These are phyloP conservation scores for Dionaea muscipula DNA, from an alignment of 179 eudicot species.

Conservation along the genomic window DNA sequence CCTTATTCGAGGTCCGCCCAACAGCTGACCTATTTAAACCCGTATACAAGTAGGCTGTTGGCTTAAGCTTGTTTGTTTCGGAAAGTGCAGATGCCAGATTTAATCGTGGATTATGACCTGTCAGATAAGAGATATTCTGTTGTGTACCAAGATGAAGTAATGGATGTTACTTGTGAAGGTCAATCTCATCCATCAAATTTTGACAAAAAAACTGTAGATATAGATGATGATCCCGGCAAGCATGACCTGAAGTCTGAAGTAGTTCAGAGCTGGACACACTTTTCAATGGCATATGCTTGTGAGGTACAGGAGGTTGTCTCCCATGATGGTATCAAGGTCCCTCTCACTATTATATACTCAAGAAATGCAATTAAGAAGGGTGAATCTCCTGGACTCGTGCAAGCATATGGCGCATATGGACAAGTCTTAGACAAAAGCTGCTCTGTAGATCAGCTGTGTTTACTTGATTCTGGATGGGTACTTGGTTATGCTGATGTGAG, in stretches of 20 bases:
- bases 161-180: conserved; percentile 19
- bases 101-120: conserved; percentile 75
- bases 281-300: conserved; percentile 45
- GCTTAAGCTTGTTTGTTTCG: conserved; percentile 4
- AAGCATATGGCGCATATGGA: conserved; percentile 93
- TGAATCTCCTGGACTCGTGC: conserved; percentile 67
- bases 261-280: conserved; percentile 32
- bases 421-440: conserved; percentile 78
- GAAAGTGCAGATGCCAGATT: conserved; percentile 73
- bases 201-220: conserved; percentile 12
- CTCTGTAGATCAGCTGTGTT: conserved; percentile 76
- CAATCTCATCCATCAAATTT: conserved; percentile 10
- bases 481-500: conserved; percentile 96
- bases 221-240: conserved; percentile 10
- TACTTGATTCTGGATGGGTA: conserved; percentile 94
- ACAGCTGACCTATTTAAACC: not conserved
- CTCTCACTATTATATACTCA: conserved; percentile 62
- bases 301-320: conserved; percentile 58
- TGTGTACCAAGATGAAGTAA: conserved; percentile 76
- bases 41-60: not conserved
- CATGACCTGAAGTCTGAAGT: conserved; percentile 15
- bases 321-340: conserved; percentile 59
- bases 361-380: conserved; percentile 25
- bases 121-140: conserved; percentile 35
- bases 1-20: not conserved